A percentile compares a stretch with the other conserved stretches of the same genome.
Conservation (phyloP, 345 rosid genomes). For the Zanthoxylum bungeanum region DNA sequence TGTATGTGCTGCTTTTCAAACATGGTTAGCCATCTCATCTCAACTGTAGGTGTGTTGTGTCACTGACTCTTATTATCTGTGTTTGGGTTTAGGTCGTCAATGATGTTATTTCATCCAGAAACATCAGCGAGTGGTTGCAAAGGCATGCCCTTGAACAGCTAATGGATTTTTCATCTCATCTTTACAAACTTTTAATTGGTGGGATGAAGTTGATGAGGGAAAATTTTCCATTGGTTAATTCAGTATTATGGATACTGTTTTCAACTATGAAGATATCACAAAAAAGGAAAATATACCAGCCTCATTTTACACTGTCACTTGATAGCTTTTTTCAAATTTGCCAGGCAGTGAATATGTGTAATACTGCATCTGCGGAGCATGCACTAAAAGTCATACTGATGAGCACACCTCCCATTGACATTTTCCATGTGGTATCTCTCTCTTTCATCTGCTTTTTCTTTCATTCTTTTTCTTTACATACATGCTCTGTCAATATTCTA, state of each 20-base stretch:
- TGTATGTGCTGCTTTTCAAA: neutral
- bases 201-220: constrained; percentile 41
- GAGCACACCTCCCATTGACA: constrained; percentile 64
- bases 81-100: constrained; percentile 46
- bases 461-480: neutral
- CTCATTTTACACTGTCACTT: constrained; percentile 63
- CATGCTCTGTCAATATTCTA: neutral
- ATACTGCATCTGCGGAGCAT: constrained; percentile 36
- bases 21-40: neutral
- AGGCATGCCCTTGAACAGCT: constrained; percentile 71
- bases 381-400: constrained; percentile 64
- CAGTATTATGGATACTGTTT: constrained; percentile 46
- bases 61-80: constrained; percentile 8
- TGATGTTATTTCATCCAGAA: constrained; percentile 46
- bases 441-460: neutral
- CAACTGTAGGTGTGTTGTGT: neutral
- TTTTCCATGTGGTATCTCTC: constrained; percentile 51
- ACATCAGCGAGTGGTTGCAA: constrained; percentile 71
- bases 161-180: constrained; percentile 57
- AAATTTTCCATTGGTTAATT: constrained; percentile 34
- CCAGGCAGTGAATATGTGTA: constrained; percentile 37
- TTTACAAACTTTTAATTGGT: constrained; percentile 52
- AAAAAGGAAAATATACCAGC: constrained; percentile 63
- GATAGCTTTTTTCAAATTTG: constrained; percentile 61
- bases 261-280: constrained; percentile 68